A percentile compares a stretch with the other conserved stretches of the same genome.
These are phyloP conservation scores for Nannochloris sp. DNA, from an alignment of 139 green algal genomes.

Conservation along the genomic window DNA sequence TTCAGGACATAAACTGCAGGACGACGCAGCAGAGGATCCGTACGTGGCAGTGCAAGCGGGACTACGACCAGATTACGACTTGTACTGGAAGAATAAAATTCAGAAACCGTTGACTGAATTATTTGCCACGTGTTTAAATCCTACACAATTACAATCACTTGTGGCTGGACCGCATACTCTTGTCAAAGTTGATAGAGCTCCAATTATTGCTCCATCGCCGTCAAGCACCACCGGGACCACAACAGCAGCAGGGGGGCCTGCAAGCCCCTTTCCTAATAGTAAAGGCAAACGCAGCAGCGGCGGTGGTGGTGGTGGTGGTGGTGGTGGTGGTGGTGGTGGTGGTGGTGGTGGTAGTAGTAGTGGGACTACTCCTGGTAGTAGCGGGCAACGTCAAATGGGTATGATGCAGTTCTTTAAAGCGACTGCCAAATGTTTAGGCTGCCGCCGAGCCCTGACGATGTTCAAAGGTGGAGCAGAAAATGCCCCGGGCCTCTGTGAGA, in stretches of 20 bases:
- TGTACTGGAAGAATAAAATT: conserved; percentile 73
- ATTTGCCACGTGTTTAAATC: conserved; percentile 30
- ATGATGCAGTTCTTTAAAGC: background rate
- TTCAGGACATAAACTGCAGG: conserved; percentile 43
- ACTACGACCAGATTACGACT: conserved; percentile 29
- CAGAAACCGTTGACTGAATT: conserved; percentile 41
- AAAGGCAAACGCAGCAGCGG: background rate
- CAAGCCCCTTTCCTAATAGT: background rate
- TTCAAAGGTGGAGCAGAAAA: background rate
- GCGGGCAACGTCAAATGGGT: background rate
- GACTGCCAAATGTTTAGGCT: conserved; percentile 40
- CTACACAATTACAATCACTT: conserved; percentile 7
- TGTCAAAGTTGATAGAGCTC: conserved; percentile 14
- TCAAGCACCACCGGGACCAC: background rate
- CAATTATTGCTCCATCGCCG: background rate
- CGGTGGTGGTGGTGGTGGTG: conserved; percentile 2
- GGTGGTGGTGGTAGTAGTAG: background rate
- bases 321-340: background rate
- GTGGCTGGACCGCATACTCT: conserved; percentile 7
- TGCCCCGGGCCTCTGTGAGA: conserved; percentile 35
- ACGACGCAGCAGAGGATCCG: conserved; percentile 65
- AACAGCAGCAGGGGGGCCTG: background rate
- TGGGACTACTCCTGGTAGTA: background rate
- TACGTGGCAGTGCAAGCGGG: conserved; percentile 34
- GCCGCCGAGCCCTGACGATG: conserved; percentile 23